Base-by-base conservation (phyloP, 768 basidiomycete genomes). In the Hericium rajendrae region DNA sequence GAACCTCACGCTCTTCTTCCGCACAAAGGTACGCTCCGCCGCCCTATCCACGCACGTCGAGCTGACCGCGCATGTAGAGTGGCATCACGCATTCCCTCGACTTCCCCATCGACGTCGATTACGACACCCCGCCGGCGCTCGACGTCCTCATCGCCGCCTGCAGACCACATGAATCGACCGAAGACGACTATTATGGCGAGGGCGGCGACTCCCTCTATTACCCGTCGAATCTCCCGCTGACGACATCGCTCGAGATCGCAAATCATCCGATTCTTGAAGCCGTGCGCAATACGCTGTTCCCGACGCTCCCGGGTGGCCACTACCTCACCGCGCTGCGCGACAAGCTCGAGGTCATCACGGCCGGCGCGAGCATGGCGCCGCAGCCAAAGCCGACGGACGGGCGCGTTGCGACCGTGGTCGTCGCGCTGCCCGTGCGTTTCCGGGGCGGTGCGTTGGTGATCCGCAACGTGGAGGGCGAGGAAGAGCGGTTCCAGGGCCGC, bases 191-290 rank as follows among this genome's bases (percentile, higher is more conserved):
- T 12, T 46, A 46, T 11, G 49, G 22, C 64, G 72, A 76, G 1
- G 81, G 82, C 57, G 78, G 76, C 59, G 86, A 88, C 62, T 81
- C 85, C 0, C 75, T 88, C 20, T 84, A 82, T 69, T 91, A 83
- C 69, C 89, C 88, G 8, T 74, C 82, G 8, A 84, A 77, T 54
- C 81, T 88, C 50, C 85, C 88, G 16, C 71, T 90, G 57, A 88
- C 86, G 0, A 75, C 85, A 24, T 85, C 89, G 0, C 79, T 91
- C 62, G 89, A 92, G 63, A 77, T 92, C 60, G 78, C 88, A 18
- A 89, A 85, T 67, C 86, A 88, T 65, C 89, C 89, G 3, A 84
- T 92, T 66, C 79, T 92, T 59, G 88, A 89, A 61, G 83, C 88
- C 0, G 74, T 91, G 20, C 82, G 83, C 50, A 82, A 73, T 56